Conservation (phyloP, 495 filamentous ascomycete genomes). For the Talaromyces adpressus region DNA sequence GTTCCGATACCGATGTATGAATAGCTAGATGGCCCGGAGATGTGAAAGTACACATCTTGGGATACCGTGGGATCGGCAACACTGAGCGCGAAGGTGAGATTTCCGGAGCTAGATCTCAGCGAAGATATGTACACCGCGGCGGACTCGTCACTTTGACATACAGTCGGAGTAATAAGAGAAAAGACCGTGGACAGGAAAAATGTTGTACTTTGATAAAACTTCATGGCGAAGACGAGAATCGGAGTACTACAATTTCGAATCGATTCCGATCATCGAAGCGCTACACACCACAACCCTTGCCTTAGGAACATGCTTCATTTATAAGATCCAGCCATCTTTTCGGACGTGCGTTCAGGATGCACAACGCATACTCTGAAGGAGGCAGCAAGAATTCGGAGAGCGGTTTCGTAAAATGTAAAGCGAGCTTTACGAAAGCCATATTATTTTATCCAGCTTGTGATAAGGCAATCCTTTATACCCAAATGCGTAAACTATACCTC, state of each 20-base stretch:
- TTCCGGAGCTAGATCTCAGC: not conserved
- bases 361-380: not conserved
- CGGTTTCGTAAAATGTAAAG: not conserved
- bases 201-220: not conserved
- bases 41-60: slow-evolving; percentile 5
- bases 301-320: slow-evolving; percentile 1
- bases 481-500: slow-evolving; percentile 7
- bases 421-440: not conserved
- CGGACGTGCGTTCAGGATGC: not conserved
- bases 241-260: not conserved
- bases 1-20: slow-evolving; percentile 7
- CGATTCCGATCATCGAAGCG: not conserved
- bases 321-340: not conserved
- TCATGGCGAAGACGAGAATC: not conserved
- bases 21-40: slow-evolving; percentile 7
- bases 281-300: not conserved
- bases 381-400: not conserved
- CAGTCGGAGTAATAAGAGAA: not conserved
- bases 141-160: slow-evolving; percentile 3
- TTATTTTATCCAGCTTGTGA: not conserved
- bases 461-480: not conserved
- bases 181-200: not conserved
- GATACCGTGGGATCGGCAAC: slow-evolving; percentile 4
- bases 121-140: slow-evolving; percentile 3
- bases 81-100: slow-evolving; percentile 7